Conservation (phyloP, 768 basidiomycete species). For the Chalciporus chontae region DNA sequence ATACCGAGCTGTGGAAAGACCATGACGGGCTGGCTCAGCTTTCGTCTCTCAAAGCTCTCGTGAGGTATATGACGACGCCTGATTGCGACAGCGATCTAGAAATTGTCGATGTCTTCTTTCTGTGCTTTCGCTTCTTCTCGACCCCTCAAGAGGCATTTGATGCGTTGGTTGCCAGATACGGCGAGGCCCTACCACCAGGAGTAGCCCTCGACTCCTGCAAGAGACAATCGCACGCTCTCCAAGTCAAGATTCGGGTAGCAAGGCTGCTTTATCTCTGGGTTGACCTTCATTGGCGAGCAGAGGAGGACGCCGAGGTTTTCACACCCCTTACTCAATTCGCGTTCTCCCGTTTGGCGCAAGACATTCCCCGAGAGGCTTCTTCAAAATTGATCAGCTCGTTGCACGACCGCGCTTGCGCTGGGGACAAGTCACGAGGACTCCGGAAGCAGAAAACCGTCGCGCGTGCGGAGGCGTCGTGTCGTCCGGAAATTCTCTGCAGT, state of each 20-base stretch:
- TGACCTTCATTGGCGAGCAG: constrained; percentile 62
- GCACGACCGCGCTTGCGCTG: constrained; percentile 22
- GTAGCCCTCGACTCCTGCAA: constrained; percentile 26
- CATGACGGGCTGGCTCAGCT: constrained; percentile 28
- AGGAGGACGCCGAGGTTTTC: constrained; percentile 42
- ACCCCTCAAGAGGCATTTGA: constrained; percentile 44
- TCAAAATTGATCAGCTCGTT: constrained; percentile 29
- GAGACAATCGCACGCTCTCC: constrained; percentile 40
- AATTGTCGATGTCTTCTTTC: constrained; percentile 55
- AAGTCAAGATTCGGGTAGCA: constrained; percentile 55
- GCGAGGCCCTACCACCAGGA: constrained; percentile 24
- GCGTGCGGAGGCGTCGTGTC: constrained; percentile 18
- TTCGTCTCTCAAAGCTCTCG: constrained; percentile 39
- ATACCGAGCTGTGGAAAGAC: constrained; percentile 28
- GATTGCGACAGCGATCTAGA: constrained; percentile 37
- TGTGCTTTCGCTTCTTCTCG: constrained; percentile 70
- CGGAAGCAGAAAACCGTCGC: constrained; percentile 25
- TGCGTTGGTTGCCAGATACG: constrained; percentile 47
- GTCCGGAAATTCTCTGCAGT: constrained; percentile 16
- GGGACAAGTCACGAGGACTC: constrained; percentile 23
- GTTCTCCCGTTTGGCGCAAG: constrained; percentile 28
- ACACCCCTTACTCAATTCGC: constrained; percentile 27
- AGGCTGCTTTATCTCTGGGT: constrained; percentile 68
- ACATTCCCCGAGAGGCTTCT: constrained; percentile 29
- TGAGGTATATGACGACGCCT: constrained; percentile 45